These are phyloP conservation scores for Kwoniella dejecticola DNA, from an alignment of 768 basidiomycete species.

Conservation along the genomic window DNA sequence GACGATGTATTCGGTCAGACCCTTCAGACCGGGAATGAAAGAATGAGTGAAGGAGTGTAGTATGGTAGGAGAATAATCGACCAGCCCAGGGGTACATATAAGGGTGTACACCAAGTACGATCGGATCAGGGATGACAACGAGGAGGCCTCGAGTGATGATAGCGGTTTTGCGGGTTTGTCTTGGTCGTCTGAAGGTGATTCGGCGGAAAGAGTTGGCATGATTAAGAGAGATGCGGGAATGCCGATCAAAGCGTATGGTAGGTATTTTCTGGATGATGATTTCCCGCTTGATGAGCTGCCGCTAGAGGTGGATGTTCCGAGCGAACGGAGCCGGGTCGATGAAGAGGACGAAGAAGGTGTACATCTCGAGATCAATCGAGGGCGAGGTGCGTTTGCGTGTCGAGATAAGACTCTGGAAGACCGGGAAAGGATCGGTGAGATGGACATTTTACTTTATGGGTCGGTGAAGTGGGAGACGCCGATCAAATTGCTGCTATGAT, in stretches of 20 bases:
- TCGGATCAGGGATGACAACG: slow-evolving; percentile 62
- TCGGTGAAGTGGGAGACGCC: background rate
- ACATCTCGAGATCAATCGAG: slow-evolving; percentile 7
- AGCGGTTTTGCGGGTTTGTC: background rate
- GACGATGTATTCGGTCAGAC: slow-evolving; percentile 69
- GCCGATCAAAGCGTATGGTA: slow-evolving; percentile 2
- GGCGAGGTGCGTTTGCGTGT: background rate
- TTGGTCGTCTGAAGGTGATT: background rate
- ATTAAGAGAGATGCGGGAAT: background rate
- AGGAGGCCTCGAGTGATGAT: slow-evolving; percentile 8
- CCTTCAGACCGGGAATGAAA: slow-evolving; percentile 62
- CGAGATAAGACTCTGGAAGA: background rate
- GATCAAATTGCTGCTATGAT: too few relatives aligned
- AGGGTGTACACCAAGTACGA: slow-evolving; percentile 80
- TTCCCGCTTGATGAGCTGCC: background rate
- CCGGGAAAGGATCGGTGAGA: background rate
- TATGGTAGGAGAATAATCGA: slow-evolving; percentile 72
- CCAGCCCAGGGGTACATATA: slow-evolving; percentile 73
- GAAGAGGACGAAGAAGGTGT: slow-evolving; percentile 5
- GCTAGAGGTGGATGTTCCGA: slow-evolving; percentile 2
- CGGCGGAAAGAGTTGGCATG: slow-evolving; percentile 9
- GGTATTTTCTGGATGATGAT: background rate
- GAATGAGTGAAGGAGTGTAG: slow-evolving; percentile 63
- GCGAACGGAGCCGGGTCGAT: background rate
- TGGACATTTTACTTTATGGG: slow-evolving; percentile 9